Percentiles rank a stretch among this genome's conserved stretches.
These are phyloP conservation scores for Kwoniella sp. DNA, from an alignment of 768 basidiomycete genomes.

Conservation along the genomic window DNA sequence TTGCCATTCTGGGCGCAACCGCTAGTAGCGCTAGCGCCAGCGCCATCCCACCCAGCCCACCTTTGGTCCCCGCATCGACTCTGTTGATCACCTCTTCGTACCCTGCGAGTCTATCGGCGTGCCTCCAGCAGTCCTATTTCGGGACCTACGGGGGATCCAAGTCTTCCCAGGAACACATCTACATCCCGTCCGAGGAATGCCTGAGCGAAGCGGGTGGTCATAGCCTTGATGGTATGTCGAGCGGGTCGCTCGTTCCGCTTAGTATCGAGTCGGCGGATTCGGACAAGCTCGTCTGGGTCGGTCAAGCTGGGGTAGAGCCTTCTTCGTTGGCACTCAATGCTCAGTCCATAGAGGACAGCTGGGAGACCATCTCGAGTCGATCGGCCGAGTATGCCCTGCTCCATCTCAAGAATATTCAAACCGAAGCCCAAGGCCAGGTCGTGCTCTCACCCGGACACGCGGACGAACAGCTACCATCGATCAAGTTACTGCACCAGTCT, in stretches of 20 bases:
- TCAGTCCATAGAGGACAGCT: slow-evolving; percentile 3
- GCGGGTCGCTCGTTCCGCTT: slow-evolving; percentile 31
- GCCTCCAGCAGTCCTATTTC: slow-evolving; percentile 25
- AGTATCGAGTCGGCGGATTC: slow-evolving; percentile 8
- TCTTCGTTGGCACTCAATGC: background rate
- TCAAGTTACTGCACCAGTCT: slow-evolving; percentile 34
- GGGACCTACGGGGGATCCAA: slow-evolving; percentile 24
- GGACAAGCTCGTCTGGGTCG: slow-evolving; percentile 53
- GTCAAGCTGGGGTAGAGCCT: slow-evolving; percentile 55
- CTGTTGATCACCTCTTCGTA: slow-evolving; percentile 16
- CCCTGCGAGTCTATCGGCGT: slow-evolving; percentile 14
- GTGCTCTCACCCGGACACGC: background rate
- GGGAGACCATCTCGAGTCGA: slow-evolving; percentile 13
- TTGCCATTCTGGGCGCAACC: slow-evolving; percentile 10
- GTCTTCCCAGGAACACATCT: slow-evolving; percentile 30
- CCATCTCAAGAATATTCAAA: background rate
- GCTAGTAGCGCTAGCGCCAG: background rate
- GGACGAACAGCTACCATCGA: slow-evolving; percentile 1
- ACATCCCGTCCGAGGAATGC: slow-evolving; percentile 30
- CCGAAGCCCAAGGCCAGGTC: slow-evolving; percentile 5
- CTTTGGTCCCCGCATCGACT: background rate
- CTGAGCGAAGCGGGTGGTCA: slow-evolving; percentile 3
- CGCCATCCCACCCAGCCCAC: background rate
- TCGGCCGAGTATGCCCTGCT: slow-evolving; percentile 3
- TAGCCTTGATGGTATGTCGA: slow-evolving; percentile 25